A percentile compares a stretch with the other conserved stretches of the same genome.
Evolutionary conservation across 2,329 filamentous ascomycete species (phyloP).

Genomic region (Metarhizium guizhouense): DNA sequence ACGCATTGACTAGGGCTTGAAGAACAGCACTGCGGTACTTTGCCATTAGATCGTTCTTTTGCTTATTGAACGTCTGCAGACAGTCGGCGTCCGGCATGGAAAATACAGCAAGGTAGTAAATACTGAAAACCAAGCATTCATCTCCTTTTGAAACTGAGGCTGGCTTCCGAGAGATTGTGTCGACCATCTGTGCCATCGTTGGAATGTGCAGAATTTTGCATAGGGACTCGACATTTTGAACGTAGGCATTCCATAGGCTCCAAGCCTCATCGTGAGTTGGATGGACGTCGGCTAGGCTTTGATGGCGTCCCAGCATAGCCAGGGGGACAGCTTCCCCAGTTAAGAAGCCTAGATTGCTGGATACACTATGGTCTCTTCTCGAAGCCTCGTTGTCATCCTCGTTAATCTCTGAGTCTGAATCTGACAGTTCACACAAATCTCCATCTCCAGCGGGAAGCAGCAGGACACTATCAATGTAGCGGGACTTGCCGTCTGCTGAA

Average conservation of each 20-base stretch:
- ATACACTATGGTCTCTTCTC: no score
- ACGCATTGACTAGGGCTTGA: constrained; percentile 39
- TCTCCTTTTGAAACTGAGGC: constrained; percentile 15
- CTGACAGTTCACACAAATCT: constrained; percentile 3
- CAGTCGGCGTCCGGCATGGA: constrained; percentile 35
- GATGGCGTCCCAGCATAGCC: neutral
- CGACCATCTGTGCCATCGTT: constrained; percentile 12
- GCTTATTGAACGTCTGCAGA: constrained; percentile 22
- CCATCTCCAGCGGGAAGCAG: constrained; percentile 2
- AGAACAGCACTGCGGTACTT: constrained; percentile 33
- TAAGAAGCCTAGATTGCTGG: no score
- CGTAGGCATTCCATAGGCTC: constrained; percentile 15
- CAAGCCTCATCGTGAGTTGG: constrained; percentile 13
- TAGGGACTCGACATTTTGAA: constrained; percentile 16
- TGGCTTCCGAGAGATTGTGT: constrained; percentile 10
- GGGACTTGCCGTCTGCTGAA: constrained; percentile 23
- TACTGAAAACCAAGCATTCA: constrained; percentile 33
- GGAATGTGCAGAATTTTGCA: constrained; percentile 18
- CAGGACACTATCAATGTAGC: constrained; percentile 30
- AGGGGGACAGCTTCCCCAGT: neutral
- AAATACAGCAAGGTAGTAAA: constrained; percentile 30
- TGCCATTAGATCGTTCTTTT: constrained; percentile 23
- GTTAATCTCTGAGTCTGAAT: neutral
- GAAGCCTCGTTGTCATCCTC: neutral
- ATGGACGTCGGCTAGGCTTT: constrained; percentile 11